Evolutionary conservation across 2,329 filamentous ascomycete species (phyloP).

Genomic region (Penicillium sp.): DNA sequence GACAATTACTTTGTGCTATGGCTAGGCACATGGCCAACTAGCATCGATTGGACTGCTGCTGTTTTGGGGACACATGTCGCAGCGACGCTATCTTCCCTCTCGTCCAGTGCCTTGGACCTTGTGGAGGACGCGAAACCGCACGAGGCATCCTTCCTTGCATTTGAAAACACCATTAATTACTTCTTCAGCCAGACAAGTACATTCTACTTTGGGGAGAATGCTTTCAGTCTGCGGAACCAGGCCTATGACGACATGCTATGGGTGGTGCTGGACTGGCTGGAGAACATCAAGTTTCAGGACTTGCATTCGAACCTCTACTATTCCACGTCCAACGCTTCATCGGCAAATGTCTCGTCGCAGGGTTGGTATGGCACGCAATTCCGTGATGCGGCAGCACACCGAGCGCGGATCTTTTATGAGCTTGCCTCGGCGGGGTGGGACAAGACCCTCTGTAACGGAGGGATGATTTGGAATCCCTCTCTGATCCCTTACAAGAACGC

Average conservation of each 20-base stretch:
- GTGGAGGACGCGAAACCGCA: constrained; percentile 24
- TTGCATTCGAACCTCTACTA: constrained; percentile 70
- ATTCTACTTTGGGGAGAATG: constrained; percentile 87
- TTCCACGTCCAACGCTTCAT: constrained; percentile 27
- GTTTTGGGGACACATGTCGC: constrained; percentile 80
- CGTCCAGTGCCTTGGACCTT: constrained; percentile 55
- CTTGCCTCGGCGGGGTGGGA: constrained; percentile 81
- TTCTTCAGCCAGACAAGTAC: constrained; percentile 77
- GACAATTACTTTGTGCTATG: constrained; percentile 74
- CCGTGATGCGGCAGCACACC: constrained; percentile 75
- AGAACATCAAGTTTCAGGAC: constrained; percentile 75
- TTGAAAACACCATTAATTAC: constrained; percentile 78
- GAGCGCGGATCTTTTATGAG: constrained; percentile 84
- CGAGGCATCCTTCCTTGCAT: constrained; percentile 48
- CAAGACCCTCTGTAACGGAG: constrained; percentile 75
- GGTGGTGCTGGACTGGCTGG: constrained; percentile 91
- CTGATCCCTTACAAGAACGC: constrained; percentile 89
- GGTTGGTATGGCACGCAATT: constrained; percentile 78
- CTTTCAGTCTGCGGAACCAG: constrained; percentile 71
- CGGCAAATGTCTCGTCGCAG: constrained; percentile 25
- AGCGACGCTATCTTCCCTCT: constrained; percentile 71
- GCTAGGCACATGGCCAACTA: constrained; percentile 78
- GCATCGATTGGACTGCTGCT: constrained; percentile 93
- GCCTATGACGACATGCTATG: constrained; percentile 95
- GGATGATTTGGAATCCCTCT: constrained; percentile 88